Evolutionary conservation across 345 rosid genomes (phyloP).

Genomic region (Pistacia integerrima): DNA sequence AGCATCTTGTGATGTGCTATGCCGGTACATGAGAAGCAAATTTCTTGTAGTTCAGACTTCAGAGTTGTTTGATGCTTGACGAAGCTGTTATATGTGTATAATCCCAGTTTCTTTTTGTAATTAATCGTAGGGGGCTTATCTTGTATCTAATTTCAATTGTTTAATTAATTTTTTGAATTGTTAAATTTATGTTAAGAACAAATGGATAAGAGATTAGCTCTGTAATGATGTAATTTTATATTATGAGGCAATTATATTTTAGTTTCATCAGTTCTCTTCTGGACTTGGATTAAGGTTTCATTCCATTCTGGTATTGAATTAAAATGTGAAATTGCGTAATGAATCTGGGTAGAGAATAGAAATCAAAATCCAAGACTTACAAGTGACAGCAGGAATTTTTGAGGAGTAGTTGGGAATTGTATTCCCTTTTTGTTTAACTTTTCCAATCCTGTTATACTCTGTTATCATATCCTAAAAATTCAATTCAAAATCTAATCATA

Average conservation of each 20-base stretch:
- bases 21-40: background rate
- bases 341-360: too few species aligned
- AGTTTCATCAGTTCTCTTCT: background rate
- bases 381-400: background rate
- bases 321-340: too few species aligned
- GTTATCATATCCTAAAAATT: too few species aligned
- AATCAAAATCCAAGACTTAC: too few species aligned
- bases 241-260: slow-evolving; percentile 13
- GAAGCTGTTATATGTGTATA: slow-evolving; percentile 33
- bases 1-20: slow-evolving; percentile 4
- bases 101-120: slow-evolving; percentile 31
- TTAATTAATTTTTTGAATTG: slow-evolving; percentile 30
- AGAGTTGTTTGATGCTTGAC: slow-evolving; percentile 16
- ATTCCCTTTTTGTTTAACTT: too few species aligned
- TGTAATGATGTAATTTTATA: slow-evolving; percentile 21
- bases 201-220: slow-evolving; percentile 17
- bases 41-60: slow-evolving; percentile 10
- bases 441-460: too few species aligned
- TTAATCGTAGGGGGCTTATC: slow-evolving; percentile 26
- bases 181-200: slow-evolving; percentile 16
- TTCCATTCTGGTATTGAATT: too few species aligned
- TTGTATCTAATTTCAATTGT: slow-evolving; percentile 3
- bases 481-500: too few species aligned
- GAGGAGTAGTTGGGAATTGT: background rate
- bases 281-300: too few species aligned